Conservation (phyloP, 108 stramenopile species). For the Cyclotella choctawhatcheeana region DNA sequence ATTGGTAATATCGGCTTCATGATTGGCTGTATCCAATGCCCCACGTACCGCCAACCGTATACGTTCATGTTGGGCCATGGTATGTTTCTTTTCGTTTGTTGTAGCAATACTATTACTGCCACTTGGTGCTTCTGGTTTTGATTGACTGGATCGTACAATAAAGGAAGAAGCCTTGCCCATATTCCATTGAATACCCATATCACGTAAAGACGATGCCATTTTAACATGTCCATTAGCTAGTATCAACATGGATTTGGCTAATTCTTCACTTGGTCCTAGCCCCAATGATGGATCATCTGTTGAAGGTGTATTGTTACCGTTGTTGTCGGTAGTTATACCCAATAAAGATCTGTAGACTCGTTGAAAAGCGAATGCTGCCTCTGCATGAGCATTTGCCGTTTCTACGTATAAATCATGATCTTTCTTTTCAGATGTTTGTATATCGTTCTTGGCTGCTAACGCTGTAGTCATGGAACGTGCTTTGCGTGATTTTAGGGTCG, state of each 20-base stretch:
- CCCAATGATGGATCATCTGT: neutral
- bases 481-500: slow-evolving; percentile 32
- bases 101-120: neutral
- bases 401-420: slow-evolving; percentile 36
- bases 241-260: slow-evolving; percentile 48
- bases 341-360: slow-evolving; percentile 33
- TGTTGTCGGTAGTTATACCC: no score
- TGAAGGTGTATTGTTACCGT: neutral
- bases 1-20: slow-evolving; percentile 82
- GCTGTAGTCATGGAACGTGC: slow-evolving; percentile 47
- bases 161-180: slow-evolving; percentile 30
- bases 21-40: slow-evolving; percentile 65
- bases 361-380: slow-evolving; percentile 42
- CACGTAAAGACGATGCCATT: slow-evolving; percentile 37
- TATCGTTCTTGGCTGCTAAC: slow-evolving; percentile 24
- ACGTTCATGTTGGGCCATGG: slow-evolving; percentile 60
- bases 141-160: slow-evolving; percentile 2
- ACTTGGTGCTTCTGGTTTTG: slow-evolving; percentile 2
- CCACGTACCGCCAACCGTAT: slow-evolving; percentile 79
- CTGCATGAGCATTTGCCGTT: slow-evolving; percentile 38
- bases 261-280: slow-evolving; percentile 27
- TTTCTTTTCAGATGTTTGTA: neutral
- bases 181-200: slow-evolving; percentile 54
- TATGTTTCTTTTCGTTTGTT: neutral
- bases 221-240: slow-evolving; percentile 41